Percentiles rank a stretch among this genome's conserved stretches.
phyloP scores from a whole-genome alignment of 768 basidiomycete genomes.

The Ramaria sp. region DNA sequence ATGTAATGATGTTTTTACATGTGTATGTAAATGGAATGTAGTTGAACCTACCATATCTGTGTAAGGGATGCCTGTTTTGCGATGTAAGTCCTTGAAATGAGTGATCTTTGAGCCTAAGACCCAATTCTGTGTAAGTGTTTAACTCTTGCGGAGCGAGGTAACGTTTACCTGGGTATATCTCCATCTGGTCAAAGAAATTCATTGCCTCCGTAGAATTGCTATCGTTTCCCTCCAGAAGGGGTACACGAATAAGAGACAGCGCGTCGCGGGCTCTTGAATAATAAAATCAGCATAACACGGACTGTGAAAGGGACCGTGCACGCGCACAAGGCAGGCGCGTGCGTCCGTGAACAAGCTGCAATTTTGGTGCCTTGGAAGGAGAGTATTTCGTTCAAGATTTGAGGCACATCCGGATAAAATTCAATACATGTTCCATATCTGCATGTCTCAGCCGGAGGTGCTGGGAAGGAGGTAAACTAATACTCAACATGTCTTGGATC shows the following conservation, averaged over 20 bases:
- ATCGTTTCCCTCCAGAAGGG: slow-evolving; percentile 18
- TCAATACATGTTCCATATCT: slow-evolving; percentile 47
- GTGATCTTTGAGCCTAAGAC: slow-evolving; percentile 63
- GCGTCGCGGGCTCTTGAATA: slow-evolving; percentile 59
- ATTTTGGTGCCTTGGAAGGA: slow-evolving; percentile 37
- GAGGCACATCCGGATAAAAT: slow-evolving; percentile 71
- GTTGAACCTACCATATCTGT: slow-evolving; percentile 62
- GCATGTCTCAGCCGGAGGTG: background rate
- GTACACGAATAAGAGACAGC: slow-evolving; percentile 49
- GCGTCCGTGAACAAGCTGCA: slow-evolving; percentile 68
- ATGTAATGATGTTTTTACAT: background rate
- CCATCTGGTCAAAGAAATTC: slow-evolving; percentile 55
- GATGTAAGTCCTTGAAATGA: slow-evolving; percentile 69
- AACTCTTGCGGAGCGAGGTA: background rate
- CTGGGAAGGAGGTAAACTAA: background rate
- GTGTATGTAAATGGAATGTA: background rate
- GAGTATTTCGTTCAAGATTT: slow-evolving; percentile 53
- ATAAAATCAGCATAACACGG: background rate
- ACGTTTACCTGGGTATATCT: slow-evolving; percentile 58
- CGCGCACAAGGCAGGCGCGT: slow-evolving; percentile 56
- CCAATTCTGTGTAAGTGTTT: too few relatives aligned
- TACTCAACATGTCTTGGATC: slow-evolving; percentile 3
- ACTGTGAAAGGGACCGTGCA: background rate
- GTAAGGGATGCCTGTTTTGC: slow-evolving; percentile 67
- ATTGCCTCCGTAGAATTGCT: slow-evolving; percentile 35